Percentiles rank a stretch among this genome's conserved stretches.
Conservation (phyloP, 148 eudicot genomes). For the Beta vulgaris region DNA sequence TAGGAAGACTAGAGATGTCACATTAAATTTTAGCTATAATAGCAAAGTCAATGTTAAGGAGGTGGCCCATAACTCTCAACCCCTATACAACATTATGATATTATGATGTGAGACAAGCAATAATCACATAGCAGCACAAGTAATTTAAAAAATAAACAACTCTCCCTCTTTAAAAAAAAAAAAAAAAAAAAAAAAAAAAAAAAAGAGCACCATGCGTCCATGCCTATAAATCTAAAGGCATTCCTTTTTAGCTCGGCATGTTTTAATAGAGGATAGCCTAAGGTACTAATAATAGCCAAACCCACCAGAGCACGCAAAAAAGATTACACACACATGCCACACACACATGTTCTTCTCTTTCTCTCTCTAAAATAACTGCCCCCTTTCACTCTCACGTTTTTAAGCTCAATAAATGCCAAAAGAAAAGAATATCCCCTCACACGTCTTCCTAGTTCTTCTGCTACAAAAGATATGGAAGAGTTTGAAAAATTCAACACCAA, state of each 20-base stretch:
- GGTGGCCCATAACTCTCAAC: slow-evolving; percentile 23
- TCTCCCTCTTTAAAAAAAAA: too few species aligned
- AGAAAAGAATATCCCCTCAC: slow-evolving; percentile 37
- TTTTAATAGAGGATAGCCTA: slow-evolving; percentile 1
- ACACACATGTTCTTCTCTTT: background rate
- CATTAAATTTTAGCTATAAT: slow-evolving; percentile 27
- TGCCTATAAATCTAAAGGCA: background rate
- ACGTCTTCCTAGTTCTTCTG: slow-evolving; percentile 26
- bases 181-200: background rate
- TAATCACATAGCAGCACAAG: slow-evolving; percentile 8
- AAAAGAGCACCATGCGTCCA: background rate
- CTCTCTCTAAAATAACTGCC: slow-evolving; percentile 13
- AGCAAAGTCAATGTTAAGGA: slow-evolving; percentile 3
- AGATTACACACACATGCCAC: slow-evolving; percentile 13
- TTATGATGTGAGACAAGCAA: slow-evolving; percentile 24
- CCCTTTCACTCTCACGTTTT: slow-evolving; percentile 20
- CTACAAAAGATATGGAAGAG: slow-evolving; percentile 18
- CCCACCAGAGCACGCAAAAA: slow-evolving; percentile 38
- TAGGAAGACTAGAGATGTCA: slow-evolving; percentile 16
- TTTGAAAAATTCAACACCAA: slow-evolving; percentile 6
- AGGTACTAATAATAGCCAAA: slow-evolving; percentile 31
- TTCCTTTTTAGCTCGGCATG: slow-evolving; percentile 6
- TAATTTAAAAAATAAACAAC: too few species aligned
- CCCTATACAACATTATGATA: slow-evolving; percentile 12
- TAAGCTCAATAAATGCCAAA: slow-evolving; percentile 34